These are phyloP conservation scores for Scutellaria galericulata DNA, from an alignment of 257 asterid genomes.

Conservation along the genomic window DNA sequence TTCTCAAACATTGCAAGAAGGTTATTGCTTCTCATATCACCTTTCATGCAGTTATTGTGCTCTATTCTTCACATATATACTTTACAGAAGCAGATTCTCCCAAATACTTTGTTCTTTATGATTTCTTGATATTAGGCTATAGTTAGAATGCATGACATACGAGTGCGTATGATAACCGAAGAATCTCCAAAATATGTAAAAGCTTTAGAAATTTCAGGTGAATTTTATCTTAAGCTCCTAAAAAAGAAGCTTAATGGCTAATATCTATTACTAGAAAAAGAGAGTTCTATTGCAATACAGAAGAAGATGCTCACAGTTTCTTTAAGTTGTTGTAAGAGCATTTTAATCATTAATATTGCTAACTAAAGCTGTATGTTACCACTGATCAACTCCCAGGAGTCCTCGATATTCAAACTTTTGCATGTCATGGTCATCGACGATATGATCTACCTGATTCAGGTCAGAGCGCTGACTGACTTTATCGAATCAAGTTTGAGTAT, in stretches of 20 bases:
- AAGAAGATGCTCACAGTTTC: not conserved
- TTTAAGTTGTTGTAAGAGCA: not conserved
- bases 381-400: constrained; percentile 55
- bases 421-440: constrained; percentile 80
- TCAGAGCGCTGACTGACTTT: constrained; percentile 52
- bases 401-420: constrained; percentile 55
- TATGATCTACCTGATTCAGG: constrained; percentile 74
- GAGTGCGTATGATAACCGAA: not conserved
- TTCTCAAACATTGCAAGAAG: constrained; percentile 64
- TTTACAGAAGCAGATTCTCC: not conserved
- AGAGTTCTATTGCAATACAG: not conserved
- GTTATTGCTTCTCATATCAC: constrained; percentile 34
- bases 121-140: not conserved
- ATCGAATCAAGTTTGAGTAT: constrained; percentile 50
- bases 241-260: constrained; percentile 7
- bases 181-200: not conserved
- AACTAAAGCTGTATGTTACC: constrained; percentile 3
- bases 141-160: not conserved
- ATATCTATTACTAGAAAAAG: not conserved
- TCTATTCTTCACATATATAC: constrained; percentile 10
- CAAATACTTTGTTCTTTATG: constrained; percentile 6
- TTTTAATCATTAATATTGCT: not conserved
- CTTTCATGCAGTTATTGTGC: constrained; percentile 3
- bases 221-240: not conserved
- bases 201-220: constrained; percentile 2